These are phyloP conservation scores for Colletotrichum lupini DNA, from an alignment of 2,329 filamentous ascomycete genomes.

Conservation along the genomic window DNA sequence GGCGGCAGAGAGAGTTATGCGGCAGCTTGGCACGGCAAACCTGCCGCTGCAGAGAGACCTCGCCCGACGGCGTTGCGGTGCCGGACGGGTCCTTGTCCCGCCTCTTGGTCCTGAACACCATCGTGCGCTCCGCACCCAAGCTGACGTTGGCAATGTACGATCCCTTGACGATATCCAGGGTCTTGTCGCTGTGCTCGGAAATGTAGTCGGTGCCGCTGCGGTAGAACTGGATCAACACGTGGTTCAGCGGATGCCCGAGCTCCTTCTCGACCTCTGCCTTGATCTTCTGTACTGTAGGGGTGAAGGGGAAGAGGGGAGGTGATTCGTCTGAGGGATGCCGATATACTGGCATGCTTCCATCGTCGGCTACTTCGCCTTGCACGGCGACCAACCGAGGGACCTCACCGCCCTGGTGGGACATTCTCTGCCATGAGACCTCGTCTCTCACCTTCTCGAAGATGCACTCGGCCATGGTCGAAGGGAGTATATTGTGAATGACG, in stretches of 20 bases:
- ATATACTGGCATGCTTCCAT: constrained; percentile 89
- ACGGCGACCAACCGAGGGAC: constrained; percentile 93
- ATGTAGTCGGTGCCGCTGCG: constrained; percentile 92
- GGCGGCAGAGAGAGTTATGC: constrained; percentile 88
- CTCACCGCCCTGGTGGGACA: constrained; percentile 92
- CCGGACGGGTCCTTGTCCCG: constrained; percentile 52
- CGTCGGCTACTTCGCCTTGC: constrained; percentile 76
- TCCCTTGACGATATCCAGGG: constrained; percentile 83
- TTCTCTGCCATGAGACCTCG: constrained; percentile 89
- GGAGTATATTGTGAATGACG: constrained; percentile 77
- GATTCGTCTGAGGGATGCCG: constrained; percentile 93
- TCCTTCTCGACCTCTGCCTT: constrained; percentile 75
- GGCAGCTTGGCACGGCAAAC: constrained; percentile 79
- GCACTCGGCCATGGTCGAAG: constrained; percentile 62
- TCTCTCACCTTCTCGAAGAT: constrained; percentile 77
- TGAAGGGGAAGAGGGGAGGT: constrained; percentile 80
- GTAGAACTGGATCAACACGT: constrained; percentile 93
- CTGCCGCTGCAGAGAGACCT: constrained; percentile 54
- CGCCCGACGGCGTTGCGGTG: constrained; percentile 32
- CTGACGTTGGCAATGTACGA: constrained; percentile 94
- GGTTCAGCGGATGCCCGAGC: constrained; percentile 86
- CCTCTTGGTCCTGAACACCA: constrained; percentile 89
- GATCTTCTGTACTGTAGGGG: constrained; percentile 76
- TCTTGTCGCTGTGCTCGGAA: constrained; percentile 97
- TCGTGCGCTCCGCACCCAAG: constrained; percentile 89